phyloP scores from a whole-genome alignment of 805 yeast species.

The Kockiozyma suomiensis region DNA sequence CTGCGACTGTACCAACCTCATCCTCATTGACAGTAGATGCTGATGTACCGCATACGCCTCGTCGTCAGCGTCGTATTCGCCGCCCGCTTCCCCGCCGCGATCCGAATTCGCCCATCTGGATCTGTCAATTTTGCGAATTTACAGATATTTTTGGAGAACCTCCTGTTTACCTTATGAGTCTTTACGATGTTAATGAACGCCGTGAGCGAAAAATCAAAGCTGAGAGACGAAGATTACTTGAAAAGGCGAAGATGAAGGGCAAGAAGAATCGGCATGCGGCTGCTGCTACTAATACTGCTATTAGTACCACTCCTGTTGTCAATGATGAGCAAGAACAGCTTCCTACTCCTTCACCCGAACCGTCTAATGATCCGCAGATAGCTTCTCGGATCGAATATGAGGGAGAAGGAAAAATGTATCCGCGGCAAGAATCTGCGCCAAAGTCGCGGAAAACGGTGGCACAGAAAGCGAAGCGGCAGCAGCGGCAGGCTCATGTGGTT shows the following conservation, averaged over 20 bases:
- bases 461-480: slow-evolving; percentile 16
- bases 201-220: slow-evolving; percentile 27
- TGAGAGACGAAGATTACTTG: slow-evolving; percentile 31
- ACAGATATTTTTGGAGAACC: slow-evolving; percentile 33
- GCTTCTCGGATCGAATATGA: too few species aligned
- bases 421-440: not conserved
- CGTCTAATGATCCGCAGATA: not conserved
- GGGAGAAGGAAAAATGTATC: not conserved
- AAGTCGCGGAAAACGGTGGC: slow-evolving; percentile 13
- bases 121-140: slow-evolving; percentile 37
- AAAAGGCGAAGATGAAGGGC: slow-evolving; percentile 33
- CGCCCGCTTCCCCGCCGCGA: slow-evolving; percentile 13
- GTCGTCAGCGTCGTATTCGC: not conserved
- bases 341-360: not conserved
- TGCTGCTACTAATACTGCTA: not conserved
- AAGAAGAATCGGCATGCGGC: slow-evolving; percentile 19
- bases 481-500: slow-evolving; percentile 1
- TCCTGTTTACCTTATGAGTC: slow-evolving; percentile 29
- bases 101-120: slow-evolving; percentile 32
- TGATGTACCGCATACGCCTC: not conserved
- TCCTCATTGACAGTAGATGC: not conserved
- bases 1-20: not conserved
- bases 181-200: slow-evolving; percentile 31
- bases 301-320: slow-evolving; percentile 2
- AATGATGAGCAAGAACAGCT: not conserved